phyloP scores from a whole-genome alignment of 2,329 filamentous ascomycete species.

The Chaetomiaceae sp. region DNA sequence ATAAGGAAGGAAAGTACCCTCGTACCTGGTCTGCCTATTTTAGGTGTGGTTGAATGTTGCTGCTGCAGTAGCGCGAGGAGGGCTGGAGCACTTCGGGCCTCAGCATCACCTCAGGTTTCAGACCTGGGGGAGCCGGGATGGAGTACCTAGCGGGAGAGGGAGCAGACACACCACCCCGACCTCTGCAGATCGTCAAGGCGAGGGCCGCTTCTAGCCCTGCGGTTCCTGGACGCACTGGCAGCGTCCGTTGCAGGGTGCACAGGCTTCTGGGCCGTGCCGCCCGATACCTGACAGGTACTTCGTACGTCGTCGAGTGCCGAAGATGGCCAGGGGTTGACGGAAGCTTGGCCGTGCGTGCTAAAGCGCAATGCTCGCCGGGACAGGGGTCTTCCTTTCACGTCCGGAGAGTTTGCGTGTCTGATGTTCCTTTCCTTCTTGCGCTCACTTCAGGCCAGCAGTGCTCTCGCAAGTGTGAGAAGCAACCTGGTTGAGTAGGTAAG shows the following conservation, averaged over 20 bases:
- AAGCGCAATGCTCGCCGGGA: not conserved
- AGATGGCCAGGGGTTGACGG: constrained; percentile 9
- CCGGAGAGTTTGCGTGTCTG: not conserved
- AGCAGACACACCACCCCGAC: constrained; percentile 7
- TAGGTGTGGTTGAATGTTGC: not conserved
- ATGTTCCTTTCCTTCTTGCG: not conserved
- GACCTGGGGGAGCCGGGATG: not conserved
- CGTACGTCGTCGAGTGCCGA: constrained; percentile 24
- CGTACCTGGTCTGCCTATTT: constrained; percentile 18
- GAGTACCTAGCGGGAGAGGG: constrained; percentile 8
- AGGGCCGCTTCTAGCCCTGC: constrained; percentile 17
- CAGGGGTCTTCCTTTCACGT: not conserved
- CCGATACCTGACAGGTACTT: constrained; percentile 20
- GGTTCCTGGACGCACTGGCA: constrained; percentile 24
- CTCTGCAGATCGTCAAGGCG: constrained; percentile 23
- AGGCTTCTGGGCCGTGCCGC: constrained; percentile 16
- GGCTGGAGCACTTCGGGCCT: constrained; percentile 26
- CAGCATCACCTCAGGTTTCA: constrained; percentile 20
- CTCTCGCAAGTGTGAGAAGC: constrained; percentile 2
- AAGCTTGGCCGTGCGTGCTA: too few species aligned
- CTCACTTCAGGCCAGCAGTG: not conserved
- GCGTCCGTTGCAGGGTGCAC: constrained; percentile 22
- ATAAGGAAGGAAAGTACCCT: constrained; percentile 5
- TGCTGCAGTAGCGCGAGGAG: constrained; percentile 12
- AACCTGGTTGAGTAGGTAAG: too few species aligned